Evolutionary conservation across 768 basidiomycete genomes (phyloP), one percentile per base, ranked within the genome.

Genomic region (Xerocomellus intermedius): DNA sequence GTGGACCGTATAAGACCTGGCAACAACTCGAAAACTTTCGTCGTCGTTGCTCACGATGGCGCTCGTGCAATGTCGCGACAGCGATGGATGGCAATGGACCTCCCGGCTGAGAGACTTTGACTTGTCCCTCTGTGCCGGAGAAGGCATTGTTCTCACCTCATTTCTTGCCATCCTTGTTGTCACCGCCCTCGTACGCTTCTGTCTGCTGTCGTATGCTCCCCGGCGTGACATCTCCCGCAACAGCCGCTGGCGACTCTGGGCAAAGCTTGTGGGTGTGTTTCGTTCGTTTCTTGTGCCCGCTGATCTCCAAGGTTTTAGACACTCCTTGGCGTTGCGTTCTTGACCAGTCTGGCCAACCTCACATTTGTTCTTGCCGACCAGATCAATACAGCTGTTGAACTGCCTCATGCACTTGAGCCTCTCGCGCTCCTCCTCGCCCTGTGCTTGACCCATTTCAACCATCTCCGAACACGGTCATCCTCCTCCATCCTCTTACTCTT

Each of bases 71-170:
- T 87, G 86, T 64, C 75, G 67, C 43, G 78, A 86, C 62, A 39
- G 53, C 9, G 86, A 91, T 60, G 87, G 89, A 55, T 91, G 89
- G 85, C 69, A 69, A 9, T 72, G 78, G 10, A 70, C 84, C 21
- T 92, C 91, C 0, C 69, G 57, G 1, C 62, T 73, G 0, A 80
- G 91, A 50, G 73, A 78, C 17, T 90, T 92, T 66, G 93, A 94
- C 68, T 62, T 85, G 8, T 90, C 91, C 2, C 79, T 83, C 13
- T 95, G 93, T 67, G 89, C 88, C 61, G 87, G 94, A 63, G 86
- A 91, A 59, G 87, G 83, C 17, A 67, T 86, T 37, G 41, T 94
- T 0, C 68, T 91, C 2, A 79, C 88, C 0, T 57, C 74, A 10
- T 66, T 87, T 1, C 74, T 87, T 49, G 74, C 73, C 2, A 42